A percentile compares a stretch with the other conserved stretches of the same genome.
These are phyloP conservation scores for Prototheca wickerhamii DNA, from an alignment of 163 green algal species.

Conservation along the genomic window DNA sequence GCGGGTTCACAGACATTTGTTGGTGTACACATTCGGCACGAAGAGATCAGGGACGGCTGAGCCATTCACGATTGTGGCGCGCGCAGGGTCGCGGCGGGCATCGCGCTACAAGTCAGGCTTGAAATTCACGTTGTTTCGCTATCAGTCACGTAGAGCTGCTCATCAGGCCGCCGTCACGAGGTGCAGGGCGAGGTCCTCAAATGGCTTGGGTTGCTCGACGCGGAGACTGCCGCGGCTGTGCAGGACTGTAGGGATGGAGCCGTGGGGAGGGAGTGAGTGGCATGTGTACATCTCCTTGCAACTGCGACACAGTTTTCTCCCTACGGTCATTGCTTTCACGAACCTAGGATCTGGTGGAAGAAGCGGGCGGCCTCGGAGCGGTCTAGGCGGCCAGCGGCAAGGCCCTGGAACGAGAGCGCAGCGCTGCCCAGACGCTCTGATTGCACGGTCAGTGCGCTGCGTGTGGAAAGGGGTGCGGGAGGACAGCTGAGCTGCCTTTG, in stretches of 20 bases:
- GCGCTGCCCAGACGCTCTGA: slow-evolving; percentile 4
- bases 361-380: slow-evolving; percentile 29
- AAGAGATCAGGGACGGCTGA: too few species aligned
- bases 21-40: too few species aligned
- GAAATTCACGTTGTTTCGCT: too few species aligned
- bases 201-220: slow-evolving; percentile 23
- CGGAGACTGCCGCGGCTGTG: slow-evolving; percentile 19
- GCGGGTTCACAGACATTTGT: too few species aligned
- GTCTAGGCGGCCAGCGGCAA: slow-evolving; percentile 9
- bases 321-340: too few species aligned
- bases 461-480: background rate
- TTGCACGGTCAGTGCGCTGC: slow-evolving; percentile 14
- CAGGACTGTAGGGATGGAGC: background rate
- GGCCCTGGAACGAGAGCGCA: slow-evolving; percentile 7
- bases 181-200: slow-evolving; percentile 21
- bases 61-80: too few species aligned
- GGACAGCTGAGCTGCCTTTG: background rate
- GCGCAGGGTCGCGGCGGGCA: too few species aligned
- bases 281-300: too few species aligned
- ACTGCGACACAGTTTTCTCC: too few species aligned
- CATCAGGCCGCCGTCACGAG: background rate
- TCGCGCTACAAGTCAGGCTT: too few species aligned
- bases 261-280: too few species aligned
- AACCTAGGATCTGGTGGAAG: slow-evolving; percentile 37
- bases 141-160: too few species aligned